phyloP scores from a whole-genome alignment of 225 moss, liverwort and hornwort genomes.

The Polytrichum commune region DNA sequence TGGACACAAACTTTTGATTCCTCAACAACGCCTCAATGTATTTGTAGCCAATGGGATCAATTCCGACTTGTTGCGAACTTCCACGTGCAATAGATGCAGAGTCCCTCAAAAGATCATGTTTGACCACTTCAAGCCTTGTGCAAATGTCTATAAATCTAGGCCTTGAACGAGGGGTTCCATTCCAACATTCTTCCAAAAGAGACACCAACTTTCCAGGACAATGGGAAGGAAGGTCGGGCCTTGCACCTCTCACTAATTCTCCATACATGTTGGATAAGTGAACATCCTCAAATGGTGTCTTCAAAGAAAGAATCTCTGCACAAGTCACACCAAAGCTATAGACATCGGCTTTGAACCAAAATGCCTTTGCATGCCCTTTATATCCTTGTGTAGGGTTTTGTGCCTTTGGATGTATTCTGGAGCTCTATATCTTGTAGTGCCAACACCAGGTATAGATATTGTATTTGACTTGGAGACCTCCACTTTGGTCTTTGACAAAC shows the following conservation, averaged over 20 bases:
- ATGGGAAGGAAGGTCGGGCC: conserved; percentile 11
- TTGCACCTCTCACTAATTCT: not conserved
- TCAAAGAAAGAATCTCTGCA: conserved; percentile 1
- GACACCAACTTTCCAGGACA: conserved; percentile 4
- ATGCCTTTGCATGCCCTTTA: conserved; percentile 1
- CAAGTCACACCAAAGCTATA: conserved; percentile 20
- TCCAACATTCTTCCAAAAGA: conserved; percentile 10
- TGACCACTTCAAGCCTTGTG: not conserved
- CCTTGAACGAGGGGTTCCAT: not conserved
- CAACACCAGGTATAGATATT: not conserved
- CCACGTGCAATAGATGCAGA: no score
- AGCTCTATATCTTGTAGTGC: conserved; percentile 7
- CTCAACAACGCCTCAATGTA: conserved; percentile 9
- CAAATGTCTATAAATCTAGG: conserved; percentile 7
- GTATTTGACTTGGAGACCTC: conserved; percentile 12
- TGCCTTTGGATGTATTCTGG: not conserved
- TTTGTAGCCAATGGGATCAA: not conserved
- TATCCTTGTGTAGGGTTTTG: not conserved
- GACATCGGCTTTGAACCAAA: conserved; percentile 17
- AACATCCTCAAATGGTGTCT: not conserved
- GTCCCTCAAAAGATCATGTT: conserved; percentile 5
- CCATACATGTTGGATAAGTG: not conserved
- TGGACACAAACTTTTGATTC: not conserved
- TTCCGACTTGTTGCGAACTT: not conserved
- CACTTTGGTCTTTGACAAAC: conserved; percentile 10